Evolutionary conservation across 345 rosid species (phyloP).

Genomic region (Sapria himalayana): DNA sequence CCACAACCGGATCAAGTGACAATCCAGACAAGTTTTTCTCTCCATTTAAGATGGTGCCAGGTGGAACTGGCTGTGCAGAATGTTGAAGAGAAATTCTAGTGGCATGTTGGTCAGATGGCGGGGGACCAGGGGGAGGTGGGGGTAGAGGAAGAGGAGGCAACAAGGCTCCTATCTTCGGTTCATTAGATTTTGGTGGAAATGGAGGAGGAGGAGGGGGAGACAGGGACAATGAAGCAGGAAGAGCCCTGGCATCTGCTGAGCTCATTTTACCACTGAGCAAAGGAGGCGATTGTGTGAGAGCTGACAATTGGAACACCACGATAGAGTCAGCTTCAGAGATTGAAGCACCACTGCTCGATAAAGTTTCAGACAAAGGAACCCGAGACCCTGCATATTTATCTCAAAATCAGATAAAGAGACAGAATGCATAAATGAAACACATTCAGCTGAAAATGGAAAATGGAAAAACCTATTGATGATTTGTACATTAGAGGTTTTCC

Average conservation of each 20-base stretch:
- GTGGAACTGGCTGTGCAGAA: conserved; percentile 38
- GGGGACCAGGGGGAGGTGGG: conserved; percentile 92
- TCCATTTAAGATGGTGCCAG: conserved; percentile 26
- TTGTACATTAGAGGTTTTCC: conserved; percentile 96
- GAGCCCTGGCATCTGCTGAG: conserved; percentile 21
- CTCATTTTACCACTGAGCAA: conserved; percentile 20
- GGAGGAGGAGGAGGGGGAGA: conserved; percentile 82
- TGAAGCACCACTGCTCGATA: conserved; percentile 39
- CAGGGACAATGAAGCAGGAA: conserved; percentile 44
- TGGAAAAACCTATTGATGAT: conserved; percentile 55
- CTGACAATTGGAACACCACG: conserved; percentile 34
- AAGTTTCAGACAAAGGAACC: conserved; percentile 46
- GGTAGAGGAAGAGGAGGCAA: conserved; percentile 50
- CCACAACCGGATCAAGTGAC: conserved; percentile 24
- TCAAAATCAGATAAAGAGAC: conserved; percentile 6
- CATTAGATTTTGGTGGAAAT: conserved; percentile 47
- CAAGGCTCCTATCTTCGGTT: conserved; percentile 18
- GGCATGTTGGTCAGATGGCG: conserved; percentile 40
- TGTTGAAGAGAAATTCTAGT: conserved; percentile 31
- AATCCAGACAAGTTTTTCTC: conserved; percentile 19
- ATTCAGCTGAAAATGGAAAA: not conserved
- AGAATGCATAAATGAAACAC: not conserved
- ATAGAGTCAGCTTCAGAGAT: conserved; percentile 33
- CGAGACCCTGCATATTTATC: conserved; percentile 40
- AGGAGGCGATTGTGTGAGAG: conserved; percentile 55